Evolutionary conservation across 176 grass and related monocot genomes (phyloP).

Genomic region (Triticum monococcum): DNA sequence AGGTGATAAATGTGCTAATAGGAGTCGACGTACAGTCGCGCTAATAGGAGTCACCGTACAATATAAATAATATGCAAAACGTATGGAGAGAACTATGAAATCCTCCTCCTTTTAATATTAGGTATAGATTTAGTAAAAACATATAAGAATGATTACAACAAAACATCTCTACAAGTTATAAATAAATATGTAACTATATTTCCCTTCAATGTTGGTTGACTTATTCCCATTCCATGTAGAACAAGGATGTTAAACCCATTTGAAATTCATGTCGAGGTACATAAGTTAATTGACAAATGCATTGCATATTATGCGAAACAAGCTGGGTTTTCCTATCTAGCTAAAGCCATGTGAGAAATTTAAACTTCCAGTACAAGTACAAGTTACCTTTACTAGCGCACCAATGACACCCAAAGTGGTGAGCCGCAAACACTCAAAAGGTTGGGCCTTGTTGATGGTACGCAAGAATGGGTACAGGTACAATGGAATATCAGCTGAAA

Average conservation of each 20-base stretch:
- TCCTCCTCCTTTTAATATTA: too few relatives aligned
- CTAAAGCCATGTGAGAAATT: background rate
- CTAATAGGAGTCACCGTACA: too few relatives aligned
- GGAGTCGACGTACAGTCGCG: too few relatives aligned
- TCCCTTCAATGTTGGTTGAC: background rate
- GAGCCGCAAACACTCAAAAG: conserved; percentile 75
- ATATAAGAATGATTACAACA: background rate
- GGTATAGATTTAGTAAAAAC: too few relatives aligned
- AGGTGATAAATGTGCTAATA: too few relatives aligned
- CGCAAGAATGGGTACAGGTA: conserved; percentile 71
- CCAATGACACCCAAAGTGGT: conserved; percentile 77
- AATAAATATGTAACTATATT: background rate
- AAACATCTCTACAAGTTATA: background rate
- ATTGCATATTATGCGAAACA: conserved; percentile 22
- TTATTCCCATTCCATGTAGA: background rate
- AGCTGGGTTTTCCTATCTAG: background rate
- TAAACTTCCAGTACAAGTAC: background rate
- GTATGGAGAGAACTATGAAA: too few relatives aligned
- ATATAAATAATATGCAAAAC: too few relatives aligned
- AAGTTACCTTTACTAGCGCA: conserved; percentile 86
- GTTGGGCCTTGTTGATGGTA: conserved; percentile 46
- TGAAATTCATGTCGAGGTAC: background rate
- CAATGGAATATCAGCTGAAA: conserved; percentile 60
- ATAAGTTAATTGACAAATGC: conserved; percentile 17
- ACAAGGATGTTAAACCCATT: background rate